Evolutionary conservation across 2,329 filamentous ascomycete genomes (phyloP).

Genomic region (Colletotrichum echinochloae): DNA sequence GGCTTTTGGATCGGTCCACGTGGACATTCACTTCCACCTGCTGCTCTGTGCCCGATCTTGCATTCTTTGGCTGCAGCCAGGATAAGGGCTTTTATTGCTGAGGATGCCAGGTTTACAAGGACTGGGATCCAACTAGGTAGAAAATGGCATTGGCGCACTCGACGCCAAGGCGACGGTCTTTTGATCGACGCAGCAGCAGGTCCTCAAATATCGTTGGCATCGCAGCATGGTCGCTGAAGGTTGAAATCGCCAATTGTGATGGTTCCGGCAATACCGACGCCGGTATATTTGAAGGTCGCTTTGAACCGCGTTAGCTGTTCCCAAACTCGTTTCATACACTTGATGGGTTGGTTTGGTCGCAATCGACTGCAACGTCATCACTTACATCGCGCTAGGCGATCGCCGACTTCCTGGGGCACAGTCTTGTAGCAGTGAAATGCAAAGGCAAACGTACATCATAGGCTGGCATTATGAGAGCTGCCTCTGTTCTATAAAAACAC

Average conservation of each 20-base stretch:
- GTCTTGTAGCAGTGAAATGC: neutral
- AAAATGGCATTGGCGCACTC: neutral
- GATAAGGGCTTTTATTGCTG: neutral
- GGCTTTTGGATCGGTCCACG: neutral
- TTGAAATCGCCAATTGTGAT: neutral
- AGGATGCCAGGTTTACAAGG: slow-evolving; percentile 25
- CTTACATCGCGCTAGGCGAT: neutral
- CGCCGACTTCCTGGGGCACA: neutral
- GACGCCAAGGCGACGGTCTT: neutral
- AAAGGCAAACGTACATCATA: slow-evolving; percentile 28
- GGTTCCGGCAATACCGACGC: neutral
- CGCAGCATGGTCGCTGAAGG: neutral
- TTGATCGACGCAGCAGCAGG: neutral
- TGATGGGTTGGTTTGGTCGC: neutral
- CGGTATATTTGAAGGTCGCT: neutral
- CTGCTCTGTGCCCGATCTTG: neutral
- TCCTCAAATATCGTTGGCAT: neutral
- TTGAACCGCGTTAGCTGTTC: neutral
- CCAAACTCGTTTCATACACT: neutral
- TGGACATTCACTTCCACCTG: neutral
- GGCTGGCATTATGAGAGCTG: slow-evolving; percentile 35
- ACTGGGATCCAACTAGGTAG: neutral
- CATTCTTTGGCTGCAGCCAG: neutral
- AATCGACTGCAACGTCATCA: neutral
- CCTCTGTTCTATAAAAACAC: slow-evolving; percentile 40